phyloP scores from a whole-genome alignment of 192 early-diverging fungal genomes.

The Borealophlyctis nickersoniae region DNA sequence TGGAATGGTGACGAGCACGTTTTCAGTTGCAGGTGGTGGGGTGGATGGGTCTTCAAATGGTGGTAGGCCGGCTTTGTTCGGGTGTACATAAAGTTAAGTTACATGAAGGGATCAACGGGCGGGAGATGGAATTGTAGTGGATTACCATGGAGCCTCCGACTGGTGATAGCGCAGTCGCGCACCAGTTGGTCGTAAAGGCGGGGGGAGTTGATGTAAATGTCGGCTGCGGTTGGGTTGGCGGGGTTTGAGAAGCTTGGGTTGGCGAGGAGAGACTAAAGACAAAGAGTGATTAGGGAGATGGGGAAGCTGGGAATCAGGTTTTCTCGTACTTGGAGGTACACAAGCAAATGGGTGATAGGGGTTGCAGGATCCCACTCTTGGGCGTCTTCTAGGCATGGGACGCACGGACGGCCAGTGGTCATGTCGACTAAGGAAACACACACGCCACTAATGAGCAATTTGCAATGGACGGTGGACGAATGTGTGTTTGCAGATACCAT shows the following conservation, averaged over 20 bases:
- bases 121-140: too few species aligned
- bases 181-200: slow-evolving; percentile 49
- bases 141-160: slow-evolving; percentile 35
- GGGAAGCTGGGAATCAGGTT: too few species aligned
- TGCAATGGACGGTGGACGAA: neutral
- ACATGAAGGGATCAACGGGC: slow-evolving; percentile 10
- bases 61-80: slow-evolving; percentile 9
- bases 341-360: slow-evolving; percentile 29
- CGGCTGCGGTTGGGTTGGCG: slow-evolving; percentile 41
- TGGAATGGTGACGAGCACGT: slow-evolving; percentile 2
- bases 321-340: slow-evolving; percentile 39
- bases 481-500: slow-evolving; percentile 23
- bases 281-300: too few species aligned
- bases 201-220: slow-evolving; percentile 39
- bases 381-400: slow-evolving; percentile 34
- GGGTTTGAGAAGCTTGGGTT: slow-evolving; percentile 43
- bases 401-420: slow-evolving; percentile 39
- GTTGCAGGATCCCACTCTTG: slow-evolving; percentile 36
- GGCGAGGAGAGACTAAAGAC: slow-evolving; percentile 33
- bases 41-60: slow-evolving; percentile 4
- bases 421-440: slow-evolving; percentile 34
- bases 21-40: slow-evolving; percentile 10
- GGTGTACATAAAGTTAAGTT: slow-evolving; percentile 10
- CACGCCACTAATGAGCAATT: neutral
- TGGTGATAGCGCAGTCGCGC: slow-evolving; percentile 49